Evolutionary conservation across 75 land plant genomes (phyloP), one percentile per base, ranked within the genome.

Genomic region (Isoetes taiwanensis): DNA sequence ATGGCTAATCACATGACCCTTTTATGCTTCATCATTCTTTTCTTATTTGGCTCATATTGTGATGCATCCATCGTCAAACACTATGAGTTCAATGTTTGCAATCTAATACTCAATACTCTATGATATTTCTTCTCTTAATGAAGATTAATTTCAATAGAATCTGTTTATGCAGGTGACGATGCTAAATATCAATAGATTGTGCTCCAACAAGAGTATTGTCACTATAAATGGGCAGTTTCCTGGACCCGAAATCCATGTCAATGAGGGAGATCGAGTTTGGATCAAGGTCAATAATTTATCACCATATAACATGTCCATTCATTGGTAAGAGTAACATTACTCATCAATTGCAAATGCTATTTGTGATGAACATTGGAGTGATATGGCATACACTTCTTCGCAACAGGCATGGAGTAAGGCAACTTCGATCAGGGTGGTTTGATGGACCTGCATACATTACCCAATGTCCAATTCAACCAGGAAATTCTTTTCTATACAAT

Each of bases 381-480:
- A 37, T 9, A 37, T 37, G 38, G 14, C 14, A 37, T 14, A 37
- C 9, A 37, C 14, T 9, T 37, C 39, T 37, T 37, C 14, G 12
- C 12, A 9, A 9, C 16, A 46, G 50, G 50, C 50, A 46, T 46
- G 50, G 50, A 46, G 50, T 46, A 23, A 46, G 50, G 50, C 50
- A 46, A 19, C 6, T 46, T 6, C 50, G 50, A 46, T 46, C 50
- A 5, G 50, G 12, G 5, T 46, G 50, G 50, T 46, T 8, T 16
- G 50, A 46, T 46, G 50, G 50, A 19, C 50, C 50, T 4, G 50
- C 50, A 6, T 46, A 46, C 50, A 46, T 46, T 4, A 46, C 50
- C n/a, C 50, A 46, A 23, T 46, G 50, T n/a, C 50, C 50, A 8
- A 46, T 46, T 23, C 50, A 46, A n/a, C 50, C 50, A 46, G 25